Evolutionary conservation across 2,329 filamentous ascomycete genomes (phyloP).

Genomic region (Cladorrhinum sp.): DNA sequence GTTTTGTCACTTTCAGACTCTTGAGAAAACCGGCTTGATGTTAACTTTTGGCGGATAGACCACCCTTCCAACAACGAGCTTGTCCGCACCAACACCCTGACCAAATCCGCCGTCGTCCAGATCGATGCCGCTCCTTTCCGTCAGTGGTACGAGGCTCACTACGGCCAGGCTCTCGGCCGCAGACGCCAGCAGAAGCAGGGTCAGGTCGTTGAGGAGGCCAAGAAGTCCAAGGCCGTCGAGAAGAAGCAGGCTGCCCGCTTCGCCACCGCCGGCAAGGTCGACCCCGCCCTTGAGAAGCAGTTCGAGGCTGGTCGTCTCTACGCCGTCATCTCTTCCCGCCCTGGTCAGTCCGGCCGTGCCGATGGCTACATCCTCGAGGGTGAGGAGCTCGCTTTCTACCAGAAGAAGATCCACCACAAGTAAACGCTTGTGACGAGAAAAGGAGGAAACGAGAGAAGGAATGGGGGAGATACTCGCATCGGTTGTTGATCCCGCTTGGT

Average conservation of each 20-base stretch:
- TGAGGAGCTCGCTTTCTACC: constrained; percentile 99
- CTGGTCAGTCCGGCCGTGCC: constrained; percentile 92
- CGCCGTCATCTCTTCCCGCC: constrained; percentile 87
- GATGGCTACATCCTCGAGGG: constrained; percentile 99
- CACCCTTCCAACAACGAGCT: constrained; percentile 99
- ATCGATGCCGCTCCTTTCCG: constrained; percentile 98
- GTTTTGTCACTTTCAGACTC: constrained; percentile 14
- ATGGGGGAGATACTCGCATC: not conserved
- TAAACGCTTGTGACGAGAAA: constrained; percentile 45
- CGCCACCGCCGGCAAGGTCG: constrained; percentile 85
- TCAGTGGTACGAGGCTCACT: constrained; percentile 99
- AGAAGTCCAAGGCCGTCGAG: constrained; percentile 95
- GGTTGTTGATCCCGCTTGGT: constrained; percentile 11
- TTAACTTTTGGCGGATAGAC: constrained; percentile 41
- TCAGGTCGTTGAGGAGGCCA: constrained; percentile 65
- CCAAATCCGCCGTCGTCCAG: constrained; percentile 97
- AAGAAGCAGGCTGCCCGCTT: constrained; percentile 93
- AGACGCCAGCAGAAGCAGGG: constrained; percentile 82
- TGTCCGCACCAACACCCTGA: constrained; percentile 99
- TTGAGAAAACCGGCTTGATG: too few relatives aligned
- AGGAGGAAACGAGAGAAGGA: constrained; percentile 2
- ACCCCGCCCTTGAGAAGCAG: constrained; percentile 89
- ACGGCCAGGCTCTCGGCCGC: constrained; percentile 85
- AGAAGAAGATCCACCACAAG: constrained; percentile 98
- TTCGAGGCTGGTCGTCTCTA: constrained; percentile 98